Conservation (phyloP, 371 early-diverging fungal species). For the Basidiobolus meristosporus region DNA sequence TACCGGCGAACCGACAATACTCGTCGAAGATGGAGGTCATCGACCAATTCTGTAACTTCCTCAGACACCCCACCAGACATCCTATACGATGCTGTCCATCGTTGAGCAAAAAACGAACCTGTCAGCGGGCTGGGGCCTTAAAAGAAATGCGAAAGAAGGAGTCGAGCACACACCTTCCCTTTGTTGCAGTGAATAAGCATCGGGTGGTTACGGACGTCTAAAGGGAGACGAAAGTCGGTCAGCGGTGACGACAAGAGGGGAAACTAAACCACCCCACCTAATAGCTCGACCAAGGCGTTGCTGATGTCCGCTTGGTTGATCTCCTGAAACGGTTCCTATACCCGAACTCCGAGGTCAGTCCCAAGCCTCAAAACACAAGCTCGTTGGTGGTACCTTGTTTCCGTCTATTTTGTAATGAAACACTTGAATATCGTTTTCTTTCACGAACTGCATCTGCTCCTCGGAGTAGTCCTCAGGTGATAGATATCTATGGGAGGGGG, state of each 20-base stretch:
- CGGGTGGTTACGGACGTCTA: constrained; percentile 57
- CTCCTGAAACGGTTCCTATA: constrained; percentile 47
- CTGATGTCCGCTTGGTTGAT: constrained; percentile 86
- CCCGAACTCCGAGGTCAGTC: constrained; percentile 38
- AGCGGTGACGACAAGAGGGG: too few species aligned
- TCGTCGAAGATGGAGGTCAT: constrained; percentile 92
- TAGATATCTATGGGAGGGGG: constrained; percentile 29
- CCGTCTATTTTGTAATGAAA: constrained; percentile 65
- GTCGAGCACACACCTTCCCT: constrained; percentile 43
- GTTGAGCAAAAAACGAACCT: constrained; percentile 7
- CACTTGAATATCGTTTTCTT: constrained; percentile 45
- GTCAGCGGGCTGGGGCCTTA: background rate
- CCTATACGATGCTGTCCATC: constrained; percentile 76
- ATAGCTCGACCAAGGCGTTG: constrained; percentile 78
- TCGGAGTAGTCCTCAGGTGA: constrained; percentile 63
- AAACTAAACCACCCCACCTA: too few species aligned
- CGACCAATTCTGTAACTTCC: constrained; percentile 86
- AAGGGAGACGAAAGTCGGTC: too few species aligned
- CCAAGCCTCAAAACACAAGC: constrained; percentile 18
- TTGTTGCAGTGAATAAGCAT: constrained; percentile 85
- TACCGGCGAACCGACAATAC: constrained; percentile 78
- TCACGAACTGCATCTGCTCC: constrained; percentile 57
- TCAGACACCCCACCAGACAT: constrained; percentile 80
- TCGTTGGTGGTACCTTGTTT: constrained; percentile 43
- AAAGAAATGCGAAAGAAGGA: background rate